These are phyloP conservation scores for Camillea tinctor DNA, from an alignment of 2,329 filamentous ascomycete genomes.

Conservation along the genomic window DNA sequence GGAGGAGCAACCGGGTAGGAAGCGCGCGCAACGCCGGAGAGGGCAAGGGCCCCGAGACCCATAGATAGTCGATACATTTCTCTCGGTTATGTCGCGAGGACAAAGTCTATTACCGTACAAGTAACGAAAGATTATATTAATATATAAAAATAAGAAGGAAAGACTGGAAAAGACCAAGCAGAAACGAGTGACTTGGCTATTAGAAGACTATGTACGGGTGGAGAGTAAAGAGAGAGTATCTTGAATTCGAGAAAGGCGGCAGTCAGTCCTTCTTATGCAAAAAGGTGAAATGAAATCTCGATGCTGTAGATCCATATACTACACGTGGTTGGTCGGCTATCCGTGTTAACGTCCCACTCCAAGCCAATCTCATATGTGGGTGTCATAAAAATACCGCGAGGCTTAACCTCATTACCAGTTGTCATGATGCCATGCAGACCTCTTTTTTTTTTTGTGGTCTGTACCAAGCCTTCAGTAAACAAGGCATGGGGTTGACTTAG, in stretches of 20 bases:
- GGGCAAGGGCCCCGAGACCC: neutral
- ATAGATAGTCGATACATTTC: neutral
- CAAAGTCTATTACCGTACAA: neutral
- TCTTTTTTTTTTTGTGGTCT: neutral
- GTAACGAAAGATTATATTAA: neutral
- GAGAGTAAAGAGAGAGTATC: neutral
- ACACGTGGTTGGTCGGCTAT: neutral
- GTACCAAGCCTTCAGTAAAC: neutral
- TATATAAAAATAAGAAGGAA: neutral
- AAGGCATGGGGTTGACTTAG: neutral
- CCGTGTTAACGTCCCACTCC: neutral
- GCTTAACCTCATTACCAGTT: neutral
- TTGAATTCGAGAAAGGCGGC: neutral
- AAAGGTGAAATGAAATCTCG: neutral
- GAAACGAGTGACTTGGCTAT: neutral
- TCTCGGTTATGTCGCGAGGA: too few species aligned
- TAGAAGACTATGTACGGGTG: neutral
- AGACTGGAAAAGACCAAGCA: neutral
- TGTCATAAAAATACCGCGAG: neutral
- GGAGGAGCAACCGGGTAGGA: neutral
- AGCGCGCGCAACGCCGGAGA: neutral
- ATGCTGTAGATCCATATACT: neutral
- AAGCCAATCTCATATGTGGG: neutral
- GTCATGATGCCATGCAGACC: neutral
- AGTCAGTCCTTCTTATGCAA: neutral